phyloP scores from a whole-genome alignment of 2,329 filamentous ascomycete genomes.

The Geoglossum cookeanum region DNA sequence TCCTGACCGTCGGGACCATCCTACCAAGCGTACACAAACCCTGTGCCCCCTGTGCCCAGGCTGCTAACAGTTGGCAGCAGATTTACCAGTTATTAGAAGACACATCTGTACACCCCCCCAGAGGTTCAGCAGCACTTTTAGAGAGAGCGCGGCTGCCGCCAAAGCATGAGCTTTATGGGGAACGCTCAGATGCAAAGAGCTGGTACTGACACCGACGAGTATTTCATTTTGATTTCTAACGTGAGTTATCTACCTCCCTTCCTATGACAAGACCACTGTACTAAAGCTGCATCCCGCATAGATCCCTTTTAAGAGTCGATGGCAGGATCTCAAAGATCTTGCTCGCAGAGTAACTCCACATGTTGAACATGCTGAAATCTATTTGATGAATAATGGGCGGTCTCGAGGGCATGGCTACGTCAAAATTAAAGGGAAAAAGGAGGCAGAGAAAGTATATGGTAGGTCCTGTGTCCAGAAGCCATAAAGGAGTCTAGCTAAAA shows the following conservation, averaged over 20 bases:
- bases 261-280: background rate
- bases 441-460: slow-evolving; percentile 11
- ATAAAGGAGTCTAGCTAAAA: background rate
- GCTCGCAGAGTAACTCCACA: slow-evolving; percentile 10
- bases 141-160: background rate
- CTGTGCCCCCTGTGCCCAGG: background rate
- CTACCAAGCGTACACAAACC: background rate
- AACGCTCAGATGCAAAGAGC: slow-evolving; percentile 2
- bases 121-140: background rate
- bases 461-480: background rate
- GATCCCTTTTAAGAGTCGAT: slow-evolving; percentile 10
- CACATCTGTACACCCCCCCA: background rate
- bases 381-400: slow-evolving; percentile 9
- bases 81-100: background rate
- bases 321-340: slow-evolving; percentile 13
- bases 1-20: background rate
- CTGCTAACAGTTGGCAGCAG: background rate
- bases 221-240: slow-evolving; percentile 1
- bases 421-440: slow-evolving; percentile 11
- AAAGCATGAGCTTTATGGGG: slow-evolving; percentile 1
- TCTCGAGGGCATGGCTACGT: slow-evolving; percentile 12
- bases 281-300: background rate
- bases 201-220: slow-evolving; percentile 1
- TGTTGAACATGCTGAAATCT: slow-evolving; percentile 11
- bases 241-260: background rate